Evolutionary conservation across 176 grass and related monocot species (phyloP).

Genomic region (Triticum dicoccoides): DNA sequence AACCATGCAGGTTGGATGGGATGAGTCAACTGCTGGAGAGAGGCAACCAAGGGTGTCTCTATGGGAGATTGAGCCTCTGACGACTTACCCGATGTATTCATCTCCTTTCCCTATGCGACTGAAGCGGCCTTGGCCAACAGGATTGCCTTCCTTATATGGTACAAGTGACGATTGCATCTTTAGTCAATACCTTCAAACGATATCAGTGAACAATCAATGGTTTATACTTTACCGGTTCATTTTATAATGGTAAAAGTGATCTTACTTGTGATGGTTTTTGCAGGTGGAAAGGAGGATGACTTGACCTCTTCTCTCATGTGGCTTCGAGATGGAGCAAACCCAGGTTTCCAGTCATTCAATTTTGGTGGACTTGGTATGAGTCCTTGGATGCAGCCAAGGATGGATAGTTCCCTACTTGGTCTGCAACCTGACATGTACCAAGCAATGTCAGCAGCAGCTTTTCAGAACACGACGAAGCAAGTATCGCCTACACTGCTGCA

Average conservation of each 20-base stretch:
- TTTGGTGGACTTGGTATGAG: slow-evolving; percentile 61
- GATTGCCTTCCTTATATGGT: slow-evolving; percentile 85
- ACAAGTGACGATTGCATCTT: slow-evolving; percentile 21
- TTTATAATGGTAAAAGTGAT: neutral
- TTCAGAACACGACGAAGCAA: slow-evolving; percentile 59
- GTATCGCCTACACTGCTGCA: slow-evolving; percentile 56
- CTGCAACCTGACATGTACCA: slow-evolving; percentile 76
- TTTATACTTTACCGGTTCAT: neutral
- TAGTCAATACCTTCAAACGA: neutral
- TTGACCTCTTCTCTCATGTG: slow-evolving; percentile 85
- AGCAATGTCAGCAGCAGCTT: slow-evolving; percentile 40
- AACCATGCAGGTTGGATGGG: slow-evolving; percentile 87
- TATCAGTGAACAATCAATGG: neutral
- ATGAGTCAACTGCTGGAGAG: slow-evolving; percentile 92
- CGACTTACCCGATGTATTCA: slow-evolving; percentile 95
- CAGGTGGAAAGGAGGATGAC: slow-evolving; percentile 93
- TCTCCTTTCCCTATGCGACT: slow-evolving; percentile 86
- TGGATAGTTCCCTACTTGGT: slow-evolving; percentile 58
- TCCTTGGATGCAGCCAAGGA: slow-evolving; percentile 75
- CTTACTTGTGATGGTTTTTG: slow-evolving; percentile 18
- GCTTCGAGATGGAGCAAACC: slow-evolving; percentile 71
- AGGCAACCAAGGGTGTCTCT: slow-evolving; percentile 96
- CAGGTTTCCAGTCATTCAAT: slow-evolving; percentile 72
- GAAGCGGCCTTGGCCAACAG: slow-evolving; percentile 90
- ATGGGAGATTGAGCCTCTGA: slow-evolving; percentile 95